These are phyloP conservation scores for Rosa hybrid DNA, from an alignment of 331 rosid species.

Conservation along the genomic window DNA sequence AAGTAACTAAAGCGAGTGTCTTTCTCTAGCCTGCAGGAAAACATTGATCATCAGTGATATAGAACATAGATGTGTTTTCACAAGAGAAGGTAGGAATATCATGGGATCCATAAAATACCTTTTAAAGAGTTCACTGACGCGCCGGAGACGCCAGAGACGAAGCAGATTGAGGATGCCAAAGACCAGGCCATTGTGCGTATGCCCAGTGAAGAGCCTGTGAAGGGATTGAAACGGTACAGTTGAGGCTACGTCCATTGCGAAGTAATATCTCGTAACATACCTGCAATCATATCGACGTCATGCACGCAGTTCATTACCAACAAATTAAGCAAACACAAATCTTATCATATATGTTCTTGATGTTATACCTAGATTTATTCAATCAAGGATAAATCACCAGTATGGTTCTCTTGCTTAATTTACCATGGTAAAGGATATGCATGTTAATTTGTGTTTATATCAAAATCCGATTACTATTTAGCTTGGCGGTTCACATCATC, in stretches of 20 bases:
- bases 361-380: no score
- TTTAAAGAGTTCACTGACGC: slow-evolving; percentile 65
- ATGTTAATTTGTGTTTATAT: no score
- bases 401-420: no score
- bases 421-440: no score
- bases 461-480: no score
- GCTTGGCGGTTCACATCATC: no score
- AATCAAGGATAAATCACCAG: no score
- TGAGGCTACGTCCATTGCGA: slow-evolving; percentile 73
- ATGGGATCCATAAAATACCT: slow-evolving; percentile 39
- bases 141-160: slow-evolving; percentile 86
- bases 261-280: slow-evolving; percentile 57
- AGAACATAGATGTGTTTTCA: neutral
- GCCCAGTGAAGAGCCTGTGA: slow-evolving; percentile 48
- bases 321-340: neutral
- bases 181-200: slow-evolving; percentile 19
- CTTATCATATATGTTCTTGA: neutral
- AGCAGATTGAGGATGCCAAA: slow-evolving; percentile 78
- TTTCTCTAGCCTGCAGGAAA: slow-evolving; percentile 71
- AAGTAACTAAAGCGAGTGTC: slow-evolving; percentile 82
- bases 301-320: neutral
- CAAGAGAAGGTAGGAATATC: neutral
- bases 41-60: neutral
- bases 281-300: slow-evolving; percentile 29
- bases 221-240: slow-evolving; percentile 68